These are phyloP conservation scores for Talaromyces sp. DNA, from an alignment of 2,329 filamentous ascomycete species.

Conservation along the genomic window DNA sequence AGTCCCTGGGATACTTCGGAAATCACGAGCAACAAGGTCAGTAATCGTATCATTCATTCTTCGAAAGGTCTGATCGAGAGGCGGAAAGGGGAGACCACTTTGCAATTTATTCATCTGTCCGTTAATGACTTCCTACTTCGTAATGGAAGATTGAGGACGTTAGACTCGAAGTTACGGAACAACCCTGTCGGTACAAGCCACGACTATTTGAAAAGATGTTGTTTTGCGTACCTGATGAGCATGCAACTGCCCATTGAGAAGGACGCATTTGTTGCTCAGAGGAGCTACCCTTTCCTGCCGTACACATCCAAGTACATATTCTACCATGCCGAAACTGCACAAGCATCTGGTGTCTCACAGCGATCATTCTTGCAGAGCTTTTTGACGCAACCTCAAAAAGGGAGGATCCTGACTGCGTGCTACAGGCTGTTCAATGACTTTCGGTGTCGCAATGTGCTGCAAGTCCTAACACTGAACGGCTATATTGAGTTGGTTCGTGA, in stretches of 20 bases:
- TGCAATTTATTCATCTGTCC: neutral
- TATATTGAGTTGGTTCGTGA: no score
- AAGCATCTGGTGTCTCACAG: slow-evolving; percentile 10
- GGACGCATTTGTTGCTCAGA: neutral
- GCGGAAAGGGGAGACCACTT: neutral
- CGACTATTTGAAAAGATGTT: neutral
- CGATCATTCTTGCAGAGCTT: neutral
- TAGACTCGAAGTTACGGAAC: neutral
- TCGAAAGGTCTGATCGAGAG: neutral
- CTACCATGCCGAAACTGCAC: slow-evolving; percentile 6
- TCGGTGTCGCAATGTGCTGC: no score
- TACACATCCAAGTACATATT: slow-evolving; percentile 9
- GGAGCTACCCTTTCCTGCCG: slow-evolving; percentile 4
- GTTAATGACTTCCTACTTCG: neutral
- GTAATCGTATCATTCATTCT: neutral
- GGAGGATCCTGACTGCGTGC: no score
- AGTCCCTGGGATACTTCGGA: neutral
- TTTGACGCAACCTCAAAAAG: no score
- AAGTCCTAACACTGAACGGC: no score
- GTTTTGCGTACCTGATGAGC: neutral
- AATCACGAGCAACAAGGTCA: neutral
- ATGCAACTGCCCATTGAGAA: neutral
- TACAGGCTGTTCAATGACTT: no score
- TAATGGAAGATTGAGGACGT: neutral
- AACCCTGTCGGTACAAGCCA: neutral